Base-by-base conservation (phyloP, 805 yeast species). In the Nakazawaea wyomingensis region DNA sequence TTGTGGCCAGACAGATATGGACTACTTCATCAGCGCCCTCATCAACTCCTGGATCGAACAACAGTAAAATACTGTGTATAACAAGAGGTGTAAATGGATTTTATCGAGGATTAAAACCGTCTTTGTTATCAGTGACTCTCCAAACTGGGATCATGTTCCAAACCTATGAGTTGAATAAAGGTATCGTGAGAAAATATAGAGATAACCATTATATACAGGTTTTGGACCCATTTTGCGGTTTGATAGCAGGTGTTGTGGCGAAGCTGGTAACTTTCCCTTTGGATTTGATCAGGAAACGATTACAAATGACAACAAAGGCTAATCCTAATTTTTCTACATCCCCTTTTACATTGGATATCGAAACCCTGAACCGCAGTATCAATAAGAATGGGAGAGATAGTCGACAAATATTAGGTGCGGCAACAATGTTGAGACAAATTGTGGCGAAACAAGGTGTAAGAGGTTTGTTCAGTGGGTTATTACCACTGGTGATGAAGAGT, bases 381-480 rank as follows among this genome's bases (percentile, higher is more conserved):
- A 24, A 2, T 24, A 24, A 9, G 11, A 24, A 24, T 24, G 27
- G 3, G 27, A 24, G 27, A 11, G 8, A 24, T 8, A 24, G 27
- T 24, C n/a, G n/a, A n/a, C n/a, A n/a, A n/a, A n/a, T n/a, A n/a
- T n/a, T n/a, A 24, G 27, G 27, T 24, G 27, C 27, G 27, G 10
- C 10, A 51, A 64, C 17, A 18, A 51, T 38, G 47, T 44, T 16
- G 46, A 44, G 39, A 11, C 58, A 65, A 19, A 70, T 87, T 1
- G 74, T 71, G 54, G 32, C 33, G 1, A 55, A 58, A 1, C 85
- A 80, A 48, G 95, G 93, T 0, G n/a, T 77, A 1, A 47, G 55
- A 4, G 96, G 91, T 0, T 84, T 87, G 48, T 93, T 93, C 60
- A 78, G 81, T 50, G 99, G 99, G 0, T 61, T 93, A 18, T 65